Percentiles rank a stretch among this genome's conserved stretches.
Evolutionary conservation across 371 early-diverging fungal species (phyloP).

Genomic region (Syncephalis plumigaleata): DNA sequence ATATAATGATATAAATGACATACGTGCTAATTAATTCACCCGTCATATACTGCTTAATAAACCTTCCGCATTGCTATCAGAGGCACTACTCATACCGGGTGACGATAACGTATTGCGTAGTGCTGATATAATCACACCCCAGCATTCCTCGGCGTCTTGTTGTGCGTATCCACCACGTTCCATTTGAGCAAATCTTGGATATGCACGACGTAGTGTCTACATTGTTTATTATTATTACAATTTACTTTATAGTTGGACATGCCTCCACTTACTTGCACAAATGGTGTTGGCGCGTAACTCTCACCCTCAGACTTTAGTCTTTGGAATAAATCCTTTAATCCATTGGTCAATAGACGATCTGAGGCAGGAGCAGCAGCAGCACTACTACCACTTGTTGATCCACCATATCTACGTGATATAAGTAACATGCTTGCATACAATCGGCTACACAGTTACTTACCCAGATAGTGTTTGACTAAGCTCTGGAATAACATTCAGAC

Average conservation of each 20-base stretch:
- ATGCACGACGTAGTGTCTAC: conserved; percentile 48
- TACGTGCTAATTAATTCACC: conserved; percentile 49
- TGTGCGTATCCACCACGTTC: conserved; percentile 63
- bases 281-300: conserved; percentile 61
- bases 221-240: conserved; percentile 3
- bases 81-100: no score
- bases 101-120: conserved; percentile 39
- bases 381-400: background rate
- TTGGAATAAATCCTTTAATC: conserved; percentile 52
- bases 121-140: conserved; percentile 55
- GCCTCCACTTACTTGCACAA: conserved; percentile 36
- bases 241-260: conserved; percentile 4
- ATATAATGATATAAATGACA: background rate
- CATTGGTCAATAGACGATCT: conserved; percentile 39
- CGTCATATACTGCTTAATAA: conserved; percentile 73
- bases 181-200: conserved; percentile 74
- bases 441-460: conserved; percentile 11
- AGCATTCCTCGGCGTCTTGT: conserved; percentile 98
- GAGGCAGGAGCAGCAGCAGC: conserved; percentile 23
- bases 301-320: conserved; percentile 50
- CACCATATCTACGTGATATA: conserved; percentile 10
- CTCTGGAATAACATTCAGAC: conserved; percentile 78
- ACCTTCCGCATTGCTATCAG: no score
- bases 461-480: conserved; percentile 39
- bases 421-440: background rate